phyloP scores from a whole-genome alignment of 305 asterid species.

The Petunia hybrid region DNA sequence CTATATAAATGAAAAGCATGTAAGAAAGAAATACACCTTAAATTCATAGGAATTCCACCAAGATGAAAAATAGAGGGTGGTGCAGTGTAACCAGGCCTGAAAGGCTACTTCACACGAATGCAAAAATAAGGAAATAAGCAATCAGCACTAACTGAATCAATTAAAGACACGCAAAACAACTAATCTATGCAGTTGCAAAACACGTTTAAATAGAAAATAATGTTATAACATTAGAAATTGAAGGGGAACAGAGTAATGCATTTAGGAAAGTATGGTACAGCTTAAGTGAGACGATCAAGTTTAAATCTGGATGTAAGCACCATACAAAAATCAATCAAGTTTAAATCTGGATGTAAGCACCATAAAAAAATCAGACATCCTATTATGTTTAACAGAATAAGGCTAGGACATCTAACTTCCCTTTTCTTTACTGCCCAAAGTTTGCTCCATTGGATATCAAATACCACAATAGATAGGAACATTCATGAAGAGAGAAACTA shows the following conservation, averaged over 20 bases:
- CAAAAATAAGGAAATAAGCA: background rate
- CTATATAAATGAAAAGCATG: background rate
- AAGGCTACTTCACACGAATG: constrained; percentile 59
- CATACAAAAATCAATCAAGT: too few relatives aligned
- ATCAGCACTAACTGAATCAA: constrained; percentile 3
- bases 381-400: background rate
- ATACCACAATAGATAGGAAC: background rate
- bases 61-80: constrained; percentile 89
- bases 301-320: too few relatives aligned
- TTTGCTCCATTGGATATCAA: background rate
- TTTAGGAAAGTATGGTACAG: background rate
- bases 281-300: background rate
- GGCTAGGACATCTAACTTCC: background rate
- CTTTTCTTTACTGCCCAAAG: background rate
- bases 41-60: constrained; percentile 82
- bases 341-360: background rate
- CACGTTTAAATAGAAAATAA: background rate
- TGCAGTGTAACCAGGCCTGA: constrained; percentile 92
- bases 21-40: constrained; percentile 56
- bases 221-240: background rate
- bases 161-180: background rate
- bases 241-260: constrained; percentile 11
- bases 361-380: background rate
- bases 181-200: constrained; percentile 22
- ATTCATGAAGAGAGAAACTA: background rate